Evolutionary conservation across 106 monocot species (phyloP).

Genomic region (Platanthera guangdongensis): DNA sequence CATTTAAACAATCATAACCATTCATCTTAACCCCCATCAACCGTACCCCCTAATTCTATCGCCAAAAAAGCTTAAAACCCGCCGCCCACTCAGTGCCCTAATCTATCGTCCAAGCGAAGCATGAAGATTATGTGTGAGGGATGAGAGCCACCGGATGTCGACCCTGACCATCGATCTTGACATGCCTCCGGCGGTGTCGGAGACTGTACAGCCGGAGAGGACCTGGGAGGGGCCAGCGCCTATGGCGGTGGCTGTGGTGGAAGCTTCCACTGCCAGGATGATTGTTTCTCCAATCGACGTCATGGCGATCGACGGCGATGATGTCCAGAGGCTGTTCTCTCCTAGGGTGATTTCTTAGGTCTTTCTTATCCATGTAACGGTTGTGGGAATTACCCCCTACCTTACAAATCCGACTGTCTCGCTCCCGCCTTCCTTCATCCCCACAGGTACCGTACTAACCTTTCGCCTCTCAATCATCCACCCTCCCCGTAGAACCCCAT

Average conservation of each 20-base stretch:
- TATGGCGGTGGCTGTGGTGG: not conserved
- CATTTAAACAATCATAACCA: no score
- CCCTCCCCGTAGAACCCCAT: no score
- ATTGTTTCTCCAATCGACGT: slow-evolving; percentile 11
- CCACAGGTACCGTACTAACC: not conserved
- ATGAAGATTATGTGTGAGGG: slow-evolving; percentile 1
- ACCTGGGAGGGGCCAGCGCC: not conserved
- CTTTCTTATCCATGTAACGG: not conserved
- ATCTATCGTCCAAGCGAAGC: no score
- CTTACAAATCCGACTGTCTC: not conserved
- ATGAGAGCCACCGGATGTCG: not conserved
- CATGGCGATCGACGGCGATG: slow-evolving; percentile 16
- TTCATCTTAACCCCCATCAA: no score
- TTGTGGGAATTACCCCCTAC: no score
- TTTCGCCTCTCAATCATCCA: not conserved
- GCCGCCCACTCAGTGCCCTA: no score
- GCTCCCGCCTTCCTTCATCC: not conserved
- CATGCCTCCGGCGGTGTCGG: not conserved
- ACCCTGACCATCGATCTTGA: slow-evolving; percentile 2
- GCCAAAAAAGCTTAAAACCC: no score
- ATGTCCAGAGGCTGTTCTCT: slow-evolving; percentile 14
- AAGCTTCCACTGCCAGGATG: not conserved
- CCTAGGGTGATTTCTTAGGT: slow-evolving; percentile 18
- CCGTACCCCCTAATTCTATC: no score
- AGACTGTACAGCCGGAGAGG: not conserved